phyloP scores from a whole-genome alignment of 768 basidiomycete genomes.

The Hypholoma sublateritium region DNA sequence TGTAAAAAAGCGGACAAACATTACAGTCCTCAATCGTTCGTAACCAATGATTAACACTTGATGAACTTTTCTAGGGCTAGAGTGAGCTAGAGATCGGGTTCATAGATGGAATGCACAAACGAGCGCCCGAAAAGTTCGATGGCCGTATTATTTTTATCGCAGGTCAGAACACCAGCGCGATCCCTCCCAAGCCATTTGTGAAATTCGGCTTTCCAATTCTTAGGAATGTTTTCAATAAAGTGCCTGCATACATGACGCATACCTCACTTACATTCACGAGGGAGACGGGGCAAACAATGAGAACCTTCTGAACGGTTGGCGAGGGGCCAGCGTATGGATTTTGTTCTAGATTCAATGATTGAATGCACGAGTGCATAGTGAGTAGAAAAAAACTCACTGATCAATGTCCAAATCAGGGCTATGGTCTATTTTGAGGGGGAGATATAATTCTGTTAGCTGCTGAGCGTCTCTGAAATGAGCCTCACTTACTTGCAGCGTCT shows the following conservation, averaged over 20 bases:
- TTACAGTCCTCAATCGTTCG: conserved; percentile 81
- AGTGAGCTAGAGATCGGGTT: background rate
- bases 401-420: conserved; percentile 86
- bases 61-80: conserved; percentile 55
- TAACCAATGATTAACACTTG: conserved; percentile 95
- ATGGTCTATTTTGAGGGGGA: conserved; percentile 60
- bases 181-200: conserved; percentile 83
- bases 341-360: conserved; percentile 55
- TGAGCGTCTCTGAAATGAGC: background rate
- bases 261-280: conserved; percentile 64
- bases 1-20: conserved; percentile 48
- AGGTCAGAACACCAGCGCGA: conserved; percentile 44
- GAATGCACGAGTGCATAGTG: background rate
- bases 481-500: conserved; percentile 71
- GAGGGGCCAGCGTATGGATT: conserved; percentile 67
- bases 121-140: conserved; percentile 75
- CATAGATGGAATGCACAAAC: conserved; percentile 35
- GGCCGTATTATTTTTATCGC: conserved; percentile 45
- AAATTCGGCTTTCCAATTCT: conserved; percentile 98
- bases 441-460: background rate
- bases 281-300: conserved; percentile 94
- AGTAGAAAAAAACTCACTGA: conserved; percentile 55
- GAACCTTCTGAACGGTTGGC: conserved; percentile 70
- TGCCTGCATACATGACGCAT: background rate
- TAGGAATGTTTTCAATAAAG: conserved; percentile 1